Conservation (phyloP, 768 basidiomycete species). For the Termitomyces sp. region DNA sequence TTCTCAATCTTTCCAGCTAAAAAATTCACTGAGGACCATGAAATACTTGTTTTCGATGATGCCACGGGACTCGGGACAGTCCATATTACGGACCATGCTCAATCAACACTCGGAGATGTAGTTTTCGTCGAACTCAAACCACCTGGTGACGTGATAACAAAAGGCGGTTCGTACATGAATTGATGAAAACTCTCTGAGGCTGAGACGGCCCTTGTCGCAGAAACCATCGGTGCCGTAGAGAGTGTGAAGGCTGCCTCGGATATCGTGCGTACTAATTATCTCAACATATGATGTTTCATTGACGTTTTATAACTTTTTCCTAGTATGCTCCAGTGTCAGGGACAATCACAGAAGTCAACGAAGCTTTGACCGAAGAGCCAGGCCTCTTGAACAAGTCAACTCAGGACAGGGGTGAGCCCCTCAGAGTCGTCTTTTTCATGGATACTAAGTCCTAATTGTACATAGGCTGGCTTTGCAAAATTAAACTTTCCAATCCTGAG, state of each 20-base stretch:
- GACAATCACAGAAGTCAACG: slow-evolving; percentile 76
- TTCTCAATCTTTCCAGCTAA: slow-evolving; percentile 45
- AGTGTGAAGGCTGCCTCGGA: slow-evolving; percentile 97
- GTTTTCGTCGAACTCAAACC: slow-evolving; percentile 92
- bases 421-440: not conserved
- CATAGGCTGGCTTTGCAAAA: slow-evolving; percentile 96
- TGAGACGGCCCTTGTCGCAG: slow-evolving; percentile 32
- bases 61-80: slow-evolving; percentile 74
- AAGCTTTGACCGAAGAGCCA: slow-evolving; percentile 60
- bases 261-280: slow-evolving; percentile 49
- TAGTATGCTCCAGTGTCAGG: slow-evolving; percentile 95
- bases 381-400: slow-evolving; percentile 86
- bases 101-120: slow-evolving; percentile 89
- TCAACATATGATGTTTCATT: slow-evolving; percentile 7
- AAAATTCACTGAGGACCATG: slow-evolving; percentile 85
- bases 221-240: slow-evolving; percentile 88
- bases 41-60: slow-evolving; percentile 79
- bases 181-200: not conserved
- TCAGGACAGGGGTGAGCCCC: slow-evolving; percentile 68
- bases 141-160: slow-evolving; percentile 54
- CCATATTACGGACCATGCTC: slow-evolving; percentile 90
- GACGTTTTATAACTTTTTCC: slow-evolving; percentile 7
- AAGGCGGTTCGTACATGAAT: slow-evolving; percentile 64
- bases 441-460: not conserved
- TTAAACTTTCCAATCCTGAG: slow-evolving; percentile 70